phyloP scores from a whole-genome alignment of 2,329 filamentous ascomycete genomes.

The Fusarium brevicatenulatum region DNA sequence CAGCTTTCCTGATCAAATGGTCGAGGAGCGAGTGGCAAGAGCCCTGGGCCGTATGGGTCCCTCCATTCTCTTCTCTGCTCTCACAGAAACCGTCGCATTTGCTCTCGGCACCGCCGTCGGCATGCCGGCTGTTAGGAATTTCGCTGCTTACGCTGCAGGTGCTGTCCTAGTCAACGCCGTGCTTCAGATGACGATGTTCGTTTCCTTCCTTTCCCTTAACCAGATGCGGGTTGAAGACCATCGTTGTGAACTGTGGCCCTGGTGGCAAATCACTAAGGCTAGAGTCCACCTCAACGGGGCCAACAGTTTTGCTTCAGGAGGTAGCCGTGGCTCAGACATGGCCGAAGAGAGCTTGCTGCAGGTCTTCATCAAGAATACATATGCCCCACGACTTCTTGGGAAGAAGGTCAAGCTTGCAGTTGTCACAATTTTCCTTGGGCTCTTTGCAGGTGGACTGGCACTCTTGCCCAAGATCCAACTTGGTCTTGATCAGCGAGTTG shows the following conservation, averaged over 20 bases:
- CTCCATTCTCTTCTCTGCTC: slow-evolving; percentile 93
- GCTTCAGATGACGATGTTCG: slow-evolving; percentile 97
- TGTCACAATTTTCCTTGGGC: slow-evolving; percentile 82
- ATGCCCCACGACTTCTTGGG: slow-evolving; percentile 83
- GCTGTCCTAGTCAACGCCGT: slow-evolving; percentile 97
- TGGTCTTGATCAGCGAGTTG: slow-evolving; percentile 93
- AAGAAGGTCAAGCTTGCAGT: slow-evolving; percentile 83
- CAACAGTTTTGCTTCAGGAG: slow-evolving; percentile 67
- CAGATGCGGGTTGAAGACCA: slow-evolving; percentile 89
- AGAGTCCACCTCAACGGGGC: slow-evolving; percentile 69
- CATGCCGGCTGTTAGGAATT: slow-evolving; percentile 98
- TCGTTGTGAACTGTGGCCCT: slow-evolving; percentile 92
- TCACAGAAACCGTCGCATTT: slow-evolving; percentile 94
- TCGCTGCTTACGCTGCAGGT: slow-evolving; percentile 94
- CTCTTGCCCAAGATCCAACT: slow-evolving; percentile 86
- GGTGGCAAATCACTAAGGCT: slow-evolving; percentile 81
- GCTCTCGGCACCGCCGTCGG: slow-evolving; percentile 92
- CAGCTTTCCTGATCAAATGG: slow-evolving; percentile 87
- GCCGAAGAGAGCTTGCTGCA: slow-evolving; percentile 87
- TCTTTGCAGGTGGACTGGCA: slow-evolving; percentile 87
- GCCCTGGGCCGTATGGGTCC: slow-evolving; percentile 97
- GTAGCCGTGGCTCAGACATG: slow-evolving; percentile 72
- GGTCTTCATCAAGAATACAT: slow-evolving; percentile 87
- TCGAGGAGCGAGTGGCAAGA: slow-evolving; percentile 86
- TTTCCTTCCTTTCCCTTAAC: slow-evolving; percentile 90